phyloP scores from a whole-genome alignment of 2,329 filamentous ascomycete species.

The Colletotrichum chlorophyti region DNA sequence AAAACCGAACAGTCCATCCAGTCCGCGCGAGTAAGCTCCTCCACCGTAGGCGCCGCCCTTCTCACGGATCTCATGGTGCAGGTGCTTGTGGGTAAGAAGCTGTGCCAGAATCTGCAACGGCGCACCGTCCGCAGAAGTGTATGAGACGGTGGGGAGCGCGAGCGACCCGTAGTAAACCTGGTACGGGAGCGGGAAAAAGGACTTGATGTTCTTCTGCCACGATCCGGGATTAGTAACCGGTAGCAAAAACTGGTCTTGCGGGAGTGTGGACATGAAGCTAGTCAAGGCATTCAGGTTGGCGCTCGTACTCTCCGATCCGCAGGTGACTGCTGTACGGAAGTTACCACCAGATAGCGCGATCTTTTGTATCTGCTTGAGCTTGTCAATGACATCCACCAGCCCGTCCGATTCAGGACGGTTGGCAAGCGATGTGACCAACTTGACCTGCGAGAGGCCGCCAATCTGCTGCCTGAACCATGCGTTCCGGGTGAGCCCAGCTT shows the following conservation, averaged over 20 bases:
- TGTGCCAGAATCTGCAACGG: constrained; percentile 88
- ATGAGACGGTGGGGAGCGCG: constrained; percentile 83
- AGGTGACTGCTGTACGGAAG: constrained; percentile 85
- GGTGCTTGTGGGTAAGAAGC: constrained; percentile 92
- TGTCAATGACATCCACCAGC: constrained; percentile 77
- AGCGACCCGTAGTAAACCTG: constrained; percentile 95
- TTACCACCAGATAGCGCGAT: constrained; percentile 74
- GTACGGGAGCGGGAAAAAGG: constrained; percentile 93
- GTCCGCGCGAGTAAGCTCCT: constrained; percentile 79
- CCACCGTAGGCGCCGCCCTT: constrained; percentile 97
- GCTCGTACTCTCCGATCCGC: constrained; percentile 74
- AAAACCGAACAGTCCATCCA: constrained; percentile 90
- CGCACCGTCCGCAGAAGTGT: constrained; percentile 76
- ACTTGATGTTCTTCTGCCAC: constrained; percentile 65
- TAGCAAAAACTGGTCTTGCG: constrained; percentile 46
- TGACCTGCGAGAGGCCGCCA: constrained; percentile 88
- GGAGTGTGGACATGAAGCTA: constrained; percentile 72
- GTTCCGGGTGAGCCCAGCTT: constrained; percentile 76
- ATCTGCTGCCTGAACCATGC: constrained; percentile 82
- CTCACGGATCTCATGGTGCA: constrained; percentile 97
- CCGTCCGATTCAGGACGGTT: constrained; percentile 73
- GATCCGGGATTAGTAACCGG: constrained; percentile 39
- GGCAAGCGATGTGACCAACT: constrained; percentile 81
- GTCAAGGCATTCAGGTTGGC: constrained; percentile 75
- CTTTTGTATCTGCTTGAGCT: constrained; percentile 84